phyloP scores from a whole-genome alignment of 2,329 filamentous ascomycete genomes.

The Clonostachys chloroleuca region DNA sequence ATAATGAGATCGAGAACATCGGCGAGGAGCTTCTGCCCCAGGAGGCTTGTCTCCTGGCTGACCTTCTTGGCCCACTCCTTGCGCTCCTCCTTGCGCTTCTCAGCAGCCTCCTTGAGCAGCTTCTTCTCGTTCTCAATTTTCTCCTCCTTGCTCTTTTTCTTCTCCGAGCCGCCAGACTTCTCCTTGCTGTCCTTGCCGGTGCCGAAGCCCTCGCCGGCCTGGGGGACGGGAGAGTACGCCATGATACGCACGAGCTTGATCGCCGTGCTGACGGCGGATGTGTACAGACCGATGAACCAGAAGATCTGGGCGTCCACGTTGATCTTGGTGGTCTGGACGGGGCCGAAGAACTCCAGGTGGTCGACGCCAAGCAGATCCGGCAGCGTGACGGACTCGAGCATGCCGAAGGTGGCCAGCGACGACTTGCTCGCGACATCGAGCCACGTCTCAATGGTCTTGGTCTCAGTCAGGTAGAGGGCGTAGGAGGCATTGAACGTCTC shows the following conservation, averaged over 20 bases:
- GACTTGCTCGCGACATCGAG: slow-evolving; percentile 53
- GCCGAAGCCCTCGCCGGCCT: slow-evolving; percentile 14
- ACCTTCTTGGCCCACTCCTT: slow-evolving; percentile 19
- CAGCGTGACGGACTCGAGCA: slow-evolving; percentile 62
- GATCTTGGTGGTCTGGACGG: slow-evolving; percentile 38
- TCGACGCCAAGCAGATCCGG: slow-evolving; percentile 42
- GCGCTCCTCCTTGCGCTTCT: slow-evolving; percentile 23
- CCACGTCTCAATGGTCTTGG: slow-evolving; percentile 27
- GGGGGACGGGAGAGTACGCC: slow-evolving; percentile 26
- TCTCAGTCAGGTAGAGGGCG: slow-evolving; percentile 24
- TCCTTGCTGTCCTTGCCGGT: slow-evolving; percentile 4
- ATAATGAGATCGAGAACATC: slow-evolving; percentile 59
- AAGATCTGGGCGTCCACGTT: slow-evolving; percentile 61
- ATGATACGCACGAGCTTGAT: slow-evolving; percentile 33
- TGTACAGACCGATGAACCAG: slow-evolving; percentile 62
- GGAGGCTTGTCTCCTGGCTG: slow-evolving; percentile 16
- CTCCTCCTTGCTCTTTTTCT: slow-evolving; percentile 2
- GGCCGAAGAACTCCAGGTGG: slow-evolving; percentile 46
- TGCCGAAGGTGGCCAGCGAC: slow-evolving; percentile 61
- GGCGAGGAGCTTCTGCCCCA: slow-evolving; percentile 45
- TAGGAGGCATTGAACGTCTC: slow-evolving; percentile 52
- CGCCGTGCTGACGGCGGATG: slow-evolving; percentile 38
- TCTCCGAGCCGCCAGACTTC: slow-evolving; percentile 6
- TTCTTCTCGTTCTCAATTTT: slow-evolving; percentile 11
- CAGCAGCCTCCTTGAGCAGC: slow-evolving; percentile 20